Conservation (phyloP, 257 asterid species). For the Scutellaria minor region DNA sequence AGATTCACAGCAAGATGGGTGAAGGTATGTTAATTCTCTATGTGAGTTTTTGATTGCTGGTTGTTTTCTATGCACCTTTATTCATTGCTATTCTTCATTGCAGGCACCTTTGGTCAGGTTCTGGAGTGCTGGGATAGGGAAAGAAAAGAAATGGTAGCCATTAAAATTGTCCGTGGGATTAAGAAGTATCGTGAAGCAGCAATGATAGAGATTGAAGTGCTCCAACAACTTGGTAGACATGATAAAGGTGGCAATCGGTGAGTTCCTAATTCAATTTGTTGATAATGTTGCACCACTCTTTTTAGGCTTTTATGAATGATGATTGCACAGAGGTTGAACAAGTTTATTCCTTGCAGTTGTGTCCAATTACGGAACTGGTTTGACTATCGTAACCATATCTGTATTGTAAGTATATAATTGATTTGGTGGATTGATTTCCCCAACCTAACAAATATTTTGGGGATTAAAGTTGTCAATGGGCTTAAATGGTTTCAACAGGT, state of each 20-base stretch:
- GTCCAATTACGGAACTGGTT: constrained; percentile 99
- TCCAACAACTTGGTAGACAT: constrained; percentile 87
- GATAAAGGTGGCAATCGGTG: constrained; percentile 86
- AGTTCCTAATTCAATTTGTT: constrained; percentile 38
- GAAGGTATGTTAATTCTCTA: constrained; percentile 53
- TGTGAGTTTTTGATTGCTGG: neutral
- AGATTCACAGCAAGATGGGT: constrained; percentile 91
- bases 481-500: constrained; percentile 90
- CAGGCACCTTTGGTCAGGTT: constrained; percentile 95
- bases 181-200: constrained; percentile 93
- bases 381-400: constrained; percentile 99
- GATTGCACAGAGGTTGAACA: constrained; percentile 62
- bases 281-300: constrained; percentile 18
- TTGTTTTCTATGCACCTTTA: neutral
- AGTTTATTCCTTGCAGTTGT: constrained; percentile 99
- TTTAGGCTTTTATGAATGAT: constrained; percentile 37
- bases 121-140: constrained; percentile 94
- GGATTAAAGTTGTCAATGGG: constrained; percentile 73
- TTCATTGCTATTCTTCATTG: constrained; percentile 9
- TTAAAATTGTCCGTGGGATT: constrained; percentile 82
- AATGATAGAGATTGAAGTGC: constrained; percentile 84
- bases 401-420: constrained; percentile 92
- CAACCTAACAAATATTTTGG: constrained; percentile 57
- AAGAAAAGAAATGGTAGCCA: constrained; percentile 82
- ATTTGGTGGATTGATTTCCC: constrained; percentile 83